Conservation (phyloP, 2,329 filamentous ascomycete species). For the Penicillium palitans region DNA sequence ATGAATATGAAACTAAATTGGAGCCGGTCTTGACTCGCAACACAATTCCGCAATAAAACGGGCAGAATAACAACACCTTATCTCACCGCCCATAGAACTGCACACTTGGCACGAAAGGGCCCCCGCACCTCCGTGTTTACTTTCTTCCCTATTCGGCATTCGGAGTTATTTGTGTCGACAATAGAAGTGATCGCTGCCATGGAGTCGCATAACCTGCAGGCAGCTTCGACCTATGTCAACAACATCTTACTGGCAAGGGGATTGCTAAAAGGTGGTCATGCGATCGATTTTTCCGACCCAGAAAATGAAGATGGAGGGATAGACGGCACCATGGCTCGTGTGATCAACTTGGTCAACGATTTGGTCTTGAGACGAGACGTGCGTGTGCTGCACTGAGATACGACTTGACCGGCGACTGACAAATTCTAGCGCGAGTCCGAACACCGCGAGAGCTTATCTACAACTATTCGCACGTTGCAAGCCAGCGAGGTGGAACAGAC, state of each 20-base stretch:
- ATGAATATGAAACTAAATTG: too few species aligned
- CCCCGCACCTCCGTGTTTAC: slow-evolving; percentile 42
- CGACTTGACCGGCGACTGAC: slow-evolving; percentile 12
- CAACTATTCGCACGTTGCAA: slow-evolving; percentile 73
- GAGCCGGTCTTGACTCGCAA: neutral
- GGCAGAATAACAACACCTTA: slow-evolving; percentile 10
- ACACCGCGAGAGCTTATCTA: slow-evolving; percentile 78
- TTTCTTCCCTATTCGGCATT: slow-evolving; percentile 44
- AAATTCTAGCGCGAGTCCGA: slow-evolving; percentile 74
- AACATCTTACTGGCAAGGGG: slow-evolving; percentile 65
- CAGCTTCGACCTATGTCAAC: slow-evolving; percentile 65
- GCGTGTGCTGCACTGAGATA: slow-evolving; percentile 37
- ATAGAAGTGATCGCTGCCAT: slow-evolving; percentile 32
- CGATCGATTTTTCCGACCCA: slow-evolving; percentile 77
- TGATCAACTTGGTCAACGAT: slow-evolving; percentile 94
- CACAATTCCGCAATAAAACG: neutral
- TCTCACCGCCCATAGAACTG: slow-evolving; percentile 13
- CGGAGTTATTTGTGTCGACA: slow-evolving; percentile 14
- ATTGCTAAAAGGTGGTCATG: slow-evolving; percentile 57
- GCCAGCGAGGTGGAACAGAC: slow-evolving; percentile 73
- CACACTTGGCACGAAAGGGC: slow-evolving; percentile 21
- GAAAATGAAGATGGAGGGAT: slow-evolving; percentile 60
- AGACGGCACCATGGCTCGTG: slow-evolving; percentile 72
- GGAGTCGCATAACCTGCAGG: slow-evolving; percentile 55
- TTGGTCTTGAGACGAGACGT: slow-evolving; percentile 87